Evolutionary conservation across 1,284 basidiomycete species (phyloP).

Genomic region (Cerioporus squamosus): DNA sequence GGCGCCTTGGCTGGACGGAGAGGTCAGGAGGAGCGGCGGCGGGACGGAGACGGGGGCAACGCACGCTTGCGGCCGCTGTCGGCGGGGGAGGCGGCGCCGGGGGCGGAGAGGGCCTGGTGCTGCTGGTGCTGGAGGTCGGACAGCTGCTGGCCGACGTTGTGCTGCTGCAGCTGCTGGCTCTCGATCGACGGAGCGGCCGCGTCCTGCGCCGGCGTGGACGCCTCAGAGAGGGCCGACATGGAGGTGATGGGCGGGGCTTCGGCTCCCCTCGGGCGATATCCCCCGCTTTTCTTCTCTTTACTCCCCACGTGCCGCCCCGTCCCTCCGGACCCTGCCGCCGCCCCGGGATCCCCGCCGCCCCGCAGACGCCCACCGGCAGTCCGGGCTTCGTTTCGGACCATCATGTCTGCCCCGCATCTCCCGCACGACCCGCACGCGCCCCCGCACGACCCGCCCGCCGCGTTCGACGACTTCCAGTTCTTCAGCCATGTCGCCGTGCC

Average conservation of each 20-base stretch:
- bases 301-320: constrained; percentile 17
- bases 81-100: constrained; percentile 24
- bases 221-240: constrained; percentile 76
- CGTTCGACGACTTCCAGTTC: constrained; percentile 68
- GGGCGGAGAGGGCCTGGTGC: constrained; percentile 31
- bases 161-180: constrained; percentile 64
- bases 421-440: constrained; percentile 15
- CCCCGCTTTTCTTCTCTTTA: constrained; percentile 16
- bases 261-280: constrained; percentile 55
- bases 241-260: constrained; percentile 55
- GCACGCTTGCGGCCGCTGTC: constrained; percentile 53
- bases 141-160: constrained; percentile 45
- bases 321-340: constrained; percentile 8
- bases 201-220: constrained; percentile 64
- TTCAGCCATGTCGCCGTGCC: constrained; percentile 65
- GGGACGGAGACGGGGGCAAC: constrained; percentile 21
- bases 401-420: constrained; percentile 25
- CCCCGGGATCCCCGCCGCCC: constrained; percentile 2
- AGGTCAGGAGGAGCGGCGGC: constrained; percentile 19
- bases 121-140: constrained; percentile 42
- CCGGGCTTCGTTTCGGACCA: constrained; percentile 11
- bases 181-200: constrained; percentile 54
- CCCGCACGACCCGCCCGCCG: constrained; percentile 35
- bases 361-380: constrained; percentile 6
- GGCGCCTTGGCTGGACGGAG: constrained; percentile 68